Evolutionary conservation across 2,329 filamentous ascomycete species (phyloP).

Genomic region (Chaetomium olivaceum): DNA sequence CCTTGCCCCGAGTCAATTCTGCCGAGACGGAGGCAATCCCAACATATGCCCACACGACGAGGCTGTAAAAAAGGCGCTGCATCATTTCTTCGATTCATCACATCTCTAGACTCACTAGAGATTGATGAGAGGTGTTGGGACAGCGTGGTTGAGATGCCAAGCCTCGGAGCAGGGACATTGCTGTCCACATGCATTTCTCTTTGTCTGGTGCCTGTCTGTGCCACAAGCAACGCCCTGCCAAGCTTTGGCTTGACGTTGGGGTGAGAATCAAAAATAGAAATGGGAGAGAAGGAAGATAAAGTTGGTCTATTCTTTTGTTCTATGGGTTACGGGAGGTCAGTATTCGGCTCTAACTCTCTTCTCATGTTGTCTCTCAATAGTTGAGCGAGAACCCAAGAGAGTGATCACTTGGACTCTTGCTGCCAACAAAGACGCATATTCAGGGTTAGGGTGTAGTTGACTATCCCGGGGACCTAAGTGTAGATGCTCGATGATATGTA

Average conservation of each 20-base stretch:
- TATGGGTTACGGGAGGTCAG: neutral
- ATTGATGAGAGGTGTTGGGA: neutral
- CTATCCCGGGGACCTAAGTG: no score
- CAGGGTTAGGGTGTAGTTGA: no score
- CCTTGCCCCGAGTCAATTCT: slow-evolving; percentile 39
- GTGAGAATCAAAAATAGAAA: neutral
- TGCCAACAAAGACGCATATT: no score
- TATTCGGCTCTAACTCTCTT: neutral
- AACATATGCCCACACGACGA: slow-evolving; percentile 19
- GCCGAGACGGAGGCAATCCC: slow-evolving; percentile 11
- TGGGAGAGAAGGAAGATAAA: neutral
- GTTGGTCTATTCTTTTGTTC: neutral
- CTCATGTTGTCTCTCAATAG: neutral
- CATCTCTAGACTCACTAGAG: neutral
- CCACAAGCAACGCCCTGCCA: neutral
- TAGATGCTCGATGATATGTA: no score
- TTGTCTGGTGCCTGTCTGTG: neutral
- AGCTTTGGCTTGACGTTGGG: neutral
- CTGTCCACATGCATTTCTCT: neutral
- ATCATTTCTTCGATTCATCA: slow-evolving; percentile 21
- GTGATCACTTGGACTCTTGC: no score
- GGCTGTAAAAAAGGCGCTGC: slow-evolving; percentile 12
- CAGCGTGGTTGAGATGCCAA: slow-evolving; percentile 13
- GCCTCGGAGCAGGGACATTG: neutral
- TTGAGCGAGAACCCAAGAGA: no score